A percentile compares a stretch with the other conserved stretches of the same genome.
phyloP scores from a whole-genome alignment of 352 stramenopile species.

The Pythium brachiatum region DNA sequence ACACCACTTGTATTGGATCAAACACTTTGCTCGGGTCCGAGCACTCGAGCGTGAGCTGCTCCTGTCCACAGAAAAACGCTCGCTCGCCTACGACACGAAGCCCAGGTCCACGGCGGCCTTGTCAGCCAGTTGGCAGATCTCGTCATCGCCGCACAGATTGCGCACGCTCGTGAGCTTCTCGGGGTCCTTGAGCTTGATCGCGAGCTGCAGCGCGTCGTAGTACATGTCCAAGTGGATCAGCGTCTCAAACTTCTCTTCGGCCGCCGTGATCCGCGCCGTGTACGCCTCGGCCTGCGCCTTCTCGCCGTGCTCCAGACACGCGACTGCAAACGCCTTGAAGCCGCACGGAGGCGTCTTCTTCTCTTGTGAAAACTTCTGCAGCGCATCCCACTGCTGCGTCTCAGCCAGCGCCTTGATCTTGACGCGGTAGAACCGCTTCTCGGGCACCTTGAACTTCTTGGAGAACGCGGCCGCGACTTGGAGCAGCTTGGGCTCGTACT shows the following conservation, averaged over 20 bases:
- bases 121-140: conserved; percentile 76
- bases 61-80: neutral
- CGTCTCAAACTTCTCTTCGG: conserved; percentile 88
- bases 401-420: conserved; percentile 88
- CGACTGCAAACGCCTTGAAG: conserved; percentile 83
- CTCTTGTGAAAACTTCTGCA: conserved; percentile 86
- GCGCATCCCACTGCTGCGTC: conserved; percentile 82
- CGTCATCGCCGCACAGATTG: conserved; percentile 70
- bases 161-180: conserved; percentile 85
- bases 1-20: neutral
- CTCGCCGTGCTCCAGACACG: conserved; percentile 71
- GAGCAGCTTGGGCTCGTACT: conserved; percentile 81
- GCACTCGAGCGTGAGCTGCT: neutral
- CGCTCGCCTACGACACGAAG: conserved; percentile 45
- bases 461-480: conserved; percentile 59
- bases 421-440: conserved; percentile 90
- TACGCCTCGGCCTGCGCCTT: conserved; percentile 83
- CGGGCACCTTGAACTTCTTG: conserved; percentile 89
- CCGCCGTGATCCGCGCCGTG: conserved; percentile 72
- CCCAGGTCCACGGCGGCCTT: conserved; percentile 78
- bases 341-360: conserved; percentile 84
- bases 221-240: conserved; percentile 85
- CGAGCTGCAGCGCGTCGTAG: conserved; percentile 71
- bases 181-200: conserved; percentile 82
- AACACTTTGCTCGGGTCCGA: neutral